Percentiles rank a stretch among this genome's conserved stretches.
Evolutionary conservation across 345 rosid genomes (phyloP).

Genomic region (Populus simonii): DNA sequence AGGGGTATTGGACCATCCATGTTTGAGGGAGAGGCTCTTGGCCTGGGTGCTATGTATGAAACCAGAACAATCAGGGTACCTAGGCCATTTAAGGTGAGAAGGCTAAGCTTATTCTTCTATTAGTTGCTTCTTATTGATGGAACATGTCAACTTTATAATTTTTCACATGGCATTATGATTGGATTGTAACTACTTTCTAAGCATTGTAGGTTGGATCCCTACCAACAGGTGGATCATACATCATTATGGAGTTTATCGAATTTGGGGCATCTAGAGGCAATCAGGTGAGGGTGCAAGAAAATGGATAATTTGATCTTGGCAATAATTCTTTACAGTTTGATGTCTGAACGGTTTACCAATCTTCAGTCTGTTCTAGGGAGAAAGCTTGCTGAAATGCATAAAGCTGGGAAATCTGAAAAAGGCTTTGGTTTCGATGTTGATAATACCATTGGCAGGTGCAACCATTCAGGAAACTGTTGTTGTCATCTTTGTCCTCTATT

Average conservation of each 20-base stretch:
- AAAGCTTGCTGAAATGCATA: conserved; percentile 96
- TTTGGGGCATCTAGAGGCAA: conserved; percentile 72
- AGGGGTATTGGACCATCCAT: conserved; percentile 82
- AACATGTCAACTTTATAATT: too few species aligned
- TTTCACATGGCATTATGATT: neutral
- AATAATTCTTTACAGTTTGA: conserved; percentile 1
- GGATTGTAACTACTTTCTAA: conserved; percentile 12
- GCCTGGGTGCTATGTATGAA: conserved; percentile 81
- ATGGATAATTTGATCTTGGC: conserved; percentile 5
- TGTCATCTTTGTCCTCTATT: neutral
- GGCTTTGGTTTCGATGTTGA: conserved; percentile 90
- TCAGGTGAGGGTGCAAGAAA: conserved; percentile 53
- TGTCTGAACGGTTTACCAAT: conserved; percentile 24
- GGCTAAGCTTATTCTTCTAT: neutral
- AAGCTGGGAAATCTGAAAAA: conserved; percentile 69
- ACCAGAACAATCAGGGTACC: conserved; percentile 78
- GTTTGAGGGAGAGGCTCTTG: conserved; percentile 93
- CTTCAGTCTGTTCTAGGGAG: conserved; percentile 70
- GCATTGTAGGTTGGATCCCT: conserved; percentile 62
- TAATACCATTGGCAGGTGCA: conserved; percentile 90
- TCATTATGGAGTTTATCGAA: conserved; percentile 84
- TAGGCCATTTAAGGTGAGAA: conserved; percentile 69
- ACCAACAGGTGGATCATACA: conserved; percentile 78
- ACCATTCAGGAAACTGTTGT: conserved; percentile 1
- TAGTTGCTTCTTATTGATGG: neutral